phyloP scores from a whole-genome alignment of 306 rosid species.

The Mimosa pudica region DNA sequence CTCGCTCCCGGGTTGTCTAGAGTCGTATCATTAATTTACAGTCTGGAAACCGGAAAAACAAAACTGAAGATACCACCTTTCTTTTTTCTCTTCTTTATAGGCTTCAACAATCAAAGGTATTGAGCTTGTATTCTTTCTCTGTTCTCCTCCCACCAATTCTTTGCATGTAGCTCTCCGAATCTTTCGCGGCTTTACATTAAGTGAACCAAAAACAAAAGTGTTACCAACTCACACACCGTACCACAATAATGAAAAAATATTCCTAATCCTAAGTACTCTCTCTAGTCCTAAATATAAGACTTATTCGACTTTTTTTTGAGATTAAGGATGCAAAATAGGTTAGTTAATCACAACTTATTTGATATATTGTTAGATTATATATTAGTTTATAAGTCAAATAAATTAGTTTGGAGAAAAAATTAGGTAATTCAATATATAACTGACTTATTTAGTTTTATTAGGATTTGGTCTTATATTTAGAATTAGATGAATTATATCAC shows the following conservation, averaged over 20 bases:
- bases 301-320: too few species aligned
- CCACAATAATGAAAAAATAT: too few species aligned
- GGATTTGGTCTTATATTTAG: too few species aligned
- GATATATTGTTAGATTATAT: too few species aligned
- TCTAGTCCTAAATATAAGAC: too few species aligned
- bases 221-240: conserved; percentile 7
- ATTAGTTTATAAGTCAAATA: too few species aligned
- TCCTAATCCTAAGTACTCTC: not conserved
- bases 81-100: not conserved
- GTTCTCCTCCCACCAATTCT: conserved; percentile 95
- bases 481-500: not conserved
- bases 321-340: too few species aligned
- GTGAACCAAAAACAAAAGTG: too few species aligned
- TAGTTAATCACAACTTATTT: too few species aligned
- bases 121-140: conserved; percentile 95
- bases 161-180: conserved; percentile 82
- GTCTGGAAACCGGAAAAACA: conserved; percentile 35
- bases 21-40: not conserved
- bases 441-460: too few species aligned
- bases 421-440: too few species aligned
- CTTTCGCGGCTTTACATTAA: conserved; percentile 68
- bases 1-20: not conserved
- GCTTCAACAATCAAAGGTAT: conserved; percentile 55
- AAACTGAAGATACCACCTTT: conserved; percentile 41
- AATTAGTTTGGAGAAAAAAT: too few species aligned